Evolutionary conservation across 1,139 yeast species (phyloP).

Genomic region (Candida labiduridarum): DNA sequence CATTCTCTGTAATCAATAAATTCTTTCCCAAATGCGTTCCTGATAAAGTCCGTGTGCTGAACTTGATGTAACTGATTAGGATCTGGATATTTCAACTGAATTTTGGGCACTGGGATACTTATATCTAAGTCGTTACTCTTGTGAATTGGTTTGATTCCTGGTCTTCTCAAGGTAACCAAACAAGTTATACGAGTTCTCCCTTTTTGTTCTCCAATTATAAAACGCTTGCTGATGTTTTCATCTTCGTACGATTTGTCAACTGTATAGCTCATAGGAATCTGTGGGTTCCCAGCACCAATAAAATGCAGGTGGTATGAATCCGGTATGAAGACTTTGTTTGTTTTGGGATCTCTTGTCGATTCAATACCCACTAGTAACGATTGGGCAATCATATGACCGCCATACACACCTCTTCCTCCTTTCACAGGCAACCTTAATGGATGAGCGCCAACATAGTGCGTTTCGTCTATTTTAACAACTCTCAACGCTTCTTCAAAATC

Average conservation of each 20-base stretch:
- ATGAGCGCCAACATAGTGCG: slow-evolving; percentile 37
- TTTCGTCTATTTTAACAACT: slow-evolving; percentile 33
- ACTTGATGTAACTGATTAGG: slow-evolving; percentile 31
- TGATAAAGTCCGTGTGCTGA: slow-evolving; percentile 41
- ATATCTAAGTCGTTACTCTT: slow-evolving; percentile 13
- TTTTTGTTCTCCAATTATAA: slow-evolving; percentile 33
- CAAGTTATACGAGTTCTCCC: slow-evolving; percentile 33
- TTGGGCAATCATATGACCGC: slow-evolving; percentile 79
- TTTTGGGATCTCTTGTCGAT: slow-evolving; percentile 23
- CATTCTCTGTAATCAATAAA: slow-evolving; percentile 32
- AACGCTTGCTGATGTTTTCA: slow-evolving; percentile 26
- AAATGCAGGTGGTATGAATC: slow-evolving; percentile 45
- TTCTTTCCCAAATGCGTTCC: slow-evolving; percentile 44
- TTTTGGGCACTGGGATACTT: slow-evolving; percentile 22
- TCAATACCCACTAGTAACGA: slow-evolving; percentile 65
- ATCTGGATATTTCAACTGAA: slow-evolving; percentile 30
- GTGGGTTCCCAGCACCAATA: slow-evolving; percentile 50
- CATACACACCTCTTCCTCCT: slow-evolving; percentile 74
- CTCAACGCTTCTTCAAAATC: slow-evolving; percentile 45
- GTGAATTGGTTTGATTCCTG: slow-evolving; percentile 16
- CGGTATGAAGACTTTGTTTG: slow-evolving; percentile 30
- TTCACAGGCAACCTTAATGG: slow-evolving; percentile 42
- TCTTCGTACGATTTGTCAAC: slow-evolving; percentile 55
- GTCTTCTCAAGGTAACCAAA: slow-evolving; percentile 28
- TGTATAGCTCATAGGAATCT: slow-evolving; percentile 53